Evolutionary conservation across 306 rosid species (phyloP), one percentile per base, ranked within the genome.

Genomic region (Trifolium subterraneum): DNA sequence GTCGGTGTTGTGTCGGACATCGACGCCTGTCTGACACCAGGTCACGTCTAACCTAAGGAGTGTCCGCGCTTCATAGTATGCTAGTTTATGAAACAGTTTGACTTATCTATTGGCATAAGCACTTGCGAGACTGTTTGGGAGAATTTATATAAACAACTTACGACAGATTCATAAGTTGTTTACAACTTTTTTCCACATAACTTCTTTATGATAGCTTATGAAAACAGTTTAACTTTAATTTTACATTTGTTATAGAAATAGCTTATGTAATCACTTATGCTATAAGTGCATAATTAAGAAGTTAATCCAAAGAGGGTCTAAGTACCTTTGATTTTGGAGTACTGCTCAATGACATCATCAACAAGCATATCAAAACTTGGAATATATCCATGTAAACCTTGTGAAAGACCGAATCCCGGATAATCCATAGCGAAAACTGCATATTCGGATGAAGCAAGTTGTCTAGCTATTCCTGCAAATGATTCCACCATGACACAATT

Each of bases 351-450:
- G 77, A 85, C 96, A 81, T 85, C 89, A 74, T 90, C 92, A 61
- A 91, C 96, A 54, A 91, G 90, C 63, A 20, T 38, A 78, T 94
- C 84, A 42, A 94, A 94, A 85, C 88, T 84, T 11, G 86, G 84
- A 80, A 94, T 82, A 81, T 79, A 81, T 80, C 92, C 39, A 78
- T 94, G 99, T 27, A 94, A 97, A 71, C 99, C 99, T 80, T 88
- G 93, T 39, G 99, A 94, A 76, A 94, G 97, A 65, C 99, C 99
- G 60, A 94, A 88, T 52, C 99, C 99, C 0, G 97, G 97, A 80
- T 87, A 94, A 79, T 94, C 99, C 96, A 94, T 92, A 42, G 99
- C 91, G 48, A 92, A 88, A 83, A 92, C 99, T 35, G 87, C 92
- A 77, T 80, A 94, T 68, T 97, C 97, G 45, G 84, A 48, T 63